Evolutionary conservation across 192 early-diverging fungal species (phyloP).

Genomic region (Cetraspora pellucida): DNA sequence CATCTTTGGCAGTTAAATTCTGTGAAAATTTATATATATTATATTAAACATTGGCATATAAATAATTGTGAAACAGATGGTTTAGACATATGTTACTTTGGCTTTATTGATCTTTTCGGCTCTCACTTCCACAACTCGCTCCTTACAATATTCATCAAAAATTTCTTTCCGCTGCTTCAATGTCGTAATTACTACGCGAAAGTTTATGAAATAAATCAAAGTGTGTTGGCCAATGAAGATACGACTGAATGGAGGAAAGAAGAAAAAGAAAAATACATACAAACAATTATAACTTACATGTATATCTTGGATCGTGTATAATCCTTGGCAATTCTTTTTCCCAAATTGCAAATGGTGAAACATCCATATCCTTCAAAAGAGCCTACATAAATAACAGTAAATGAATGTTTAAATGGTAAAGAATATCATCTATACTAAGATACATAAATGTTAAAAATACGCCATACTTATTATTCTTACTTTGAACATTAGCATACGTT

Average conservation of each 20-base stretch:
- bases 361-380: conserved; percentile 67
- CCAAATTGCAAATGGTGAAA: conserved; percentile 78
- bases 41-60: conserved; percentile 26
- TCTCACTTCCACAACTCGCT: conserved; percentile 57
- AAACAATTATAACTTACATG: conserved; percentile 39
- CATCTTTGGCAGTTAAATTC: conserved; percentile 53
- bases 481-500: conserved; percentile 44
- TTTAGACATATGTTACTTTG: conserved; percentile 33
- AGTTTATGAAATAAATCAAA: not conserved
- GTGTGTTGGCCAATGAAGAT: not conserved
- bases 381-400: conserved; percentile 34
- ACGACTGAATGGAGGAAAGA: not conserved
- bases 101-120: conserved; percentile 47
- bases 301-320: conserved; percentile 63
- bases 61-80: not conserved
- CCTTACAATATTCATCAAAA: conserved; percentile 78
- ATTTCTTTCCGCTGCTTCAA: conserved; percentile 62
- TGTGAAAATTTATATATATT: conserved; percentile 28
- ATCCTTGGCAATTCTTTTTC: conserved; percentile 71
- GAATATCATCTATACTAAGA: not conserved
- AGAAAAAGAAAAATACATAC: not conserved
- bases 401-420: not conserved
- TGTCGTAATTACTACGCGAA: conserved; percentile 40
- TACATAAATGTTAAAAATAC: not conserved
- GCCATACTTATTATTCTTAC: conserved; percentile 31